Evolutionary conservation across 305 asterid genomes (phyloP), one percentile per base, ranked within the genome.

Genomic region (Solanum hybrid): DNA sequence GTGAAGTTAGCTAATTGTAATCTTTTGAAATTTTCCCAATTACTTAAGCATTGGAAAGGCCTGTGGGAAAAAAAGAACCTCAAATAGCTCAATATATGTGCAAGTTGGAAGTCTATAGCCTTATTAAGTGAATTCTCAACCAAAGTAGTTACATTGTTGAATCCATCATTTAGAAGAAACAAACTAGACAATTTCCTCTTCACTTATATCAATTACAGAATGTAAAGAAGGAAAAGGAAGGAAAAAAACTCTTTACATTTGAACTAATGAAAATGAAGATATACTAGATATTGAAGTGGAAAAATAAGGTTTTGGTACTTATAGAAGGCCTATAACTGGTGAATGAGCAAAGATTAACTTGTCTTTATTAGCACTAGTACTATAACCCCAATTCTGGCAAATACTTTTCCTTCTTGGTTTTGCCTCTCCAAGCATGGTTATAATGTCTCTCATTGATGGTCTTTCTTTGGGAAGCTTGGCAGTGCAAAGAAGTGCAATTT

Each of bases 371-470:
- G 92, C 93, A 85, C 7, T 85, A 85, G 12, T 20, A 31, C 89
- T 88, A 79, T 87, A 91, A 94, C 95, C 96, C 98, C 96, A 95
- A 65, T 85, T 92, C 45, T 94, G 95, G 37, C 95, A 95, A 10
- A 95, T 90, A 90, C 98, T 95, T 93, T 95, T 96, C 87, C 98
- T 93, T 91, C 98, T 77, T 7, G 98, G 98, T 92, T 96, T 96
- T 36, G 97, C 98, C 94, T 96, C 99, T 15, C 95, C 96, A 76
- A 96, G 96, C 99, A 96, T 95, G 14, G 96, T 92, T 85, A 95
- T 92, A 3, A 95, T 89, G 89, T 96, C 98, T 65, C 98, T 93
- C 98, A 95, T 96, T 14, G 98, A 95, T 4, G 98, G 97, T 90
- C 99, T 93, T 39, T 96, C 98, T 90, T 96, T 95, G 0, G 99